Evolutionary conservation across 2,329 filamentous ascomycete genomes (phyloP).

Genomic region (Helotiales sp.): DNA sequence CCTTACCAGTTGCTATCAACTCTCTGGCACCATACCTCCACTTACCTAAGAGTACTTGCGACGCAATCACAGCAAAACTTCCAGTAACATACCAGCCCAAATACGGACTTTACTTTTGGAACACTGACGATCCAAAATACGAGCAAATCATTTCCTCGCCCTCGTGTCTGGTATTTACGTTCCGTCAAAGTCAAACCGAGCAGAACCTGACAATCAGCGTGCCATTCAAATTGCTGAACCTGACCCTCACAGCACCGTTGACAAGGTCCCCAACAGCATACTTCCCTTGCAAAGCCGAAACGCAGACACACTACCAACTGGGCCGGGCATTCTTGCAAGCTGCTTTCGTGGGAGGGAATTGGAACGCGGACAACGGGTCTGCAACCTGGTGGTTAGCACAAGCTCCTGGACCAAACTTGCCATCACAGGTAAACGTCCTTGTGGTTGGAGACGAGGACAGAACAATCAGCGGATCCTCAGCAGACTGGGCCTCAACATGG

Average conservation of each 20-base stretch:
- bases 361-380: constrained; percentile 24
- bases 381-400: constrained; percentile 41
- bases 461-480: neutral
- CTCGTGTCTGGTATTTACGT: constrained; percentile 44
- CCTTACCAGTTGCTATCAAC: constrained; percentile 18
- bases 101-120: constrained; percentile 44
- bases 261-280: constrained; percentile 19
- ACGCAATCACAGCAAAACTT: constrained; percentile 41
- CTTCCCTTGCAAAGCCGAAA: constrained; percentile 31
- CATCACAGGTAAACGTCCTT: neutral
- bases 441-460: neutral
- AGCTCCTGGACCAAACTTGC: constrained; percentile 36
- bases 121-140: constrained; percentile 37
- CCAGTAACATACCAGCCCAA: constrained; percentile 40
- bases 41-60: constrained; percentile 40
- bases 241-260: constrained; percentile 29
- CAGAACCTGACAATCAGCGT: constrained; percentile 41
- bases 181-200: constrained; percentile 33
- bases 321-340: constrained; percentile 47
- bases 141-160: constrained; percentile 43
- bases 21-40: constrained; percentile 42
- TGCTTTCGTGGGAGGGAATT: constrained; percentile 44
- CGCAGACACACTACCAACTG: constrained; percentile 30
- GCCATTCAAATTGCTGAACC: constrained; percentile 30
- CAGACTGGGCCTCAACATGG: neutral